Evolutionary conservation across 1,139 yeast genomes (phyloP).

Genomic region (Diutina catenulata): DNA sequence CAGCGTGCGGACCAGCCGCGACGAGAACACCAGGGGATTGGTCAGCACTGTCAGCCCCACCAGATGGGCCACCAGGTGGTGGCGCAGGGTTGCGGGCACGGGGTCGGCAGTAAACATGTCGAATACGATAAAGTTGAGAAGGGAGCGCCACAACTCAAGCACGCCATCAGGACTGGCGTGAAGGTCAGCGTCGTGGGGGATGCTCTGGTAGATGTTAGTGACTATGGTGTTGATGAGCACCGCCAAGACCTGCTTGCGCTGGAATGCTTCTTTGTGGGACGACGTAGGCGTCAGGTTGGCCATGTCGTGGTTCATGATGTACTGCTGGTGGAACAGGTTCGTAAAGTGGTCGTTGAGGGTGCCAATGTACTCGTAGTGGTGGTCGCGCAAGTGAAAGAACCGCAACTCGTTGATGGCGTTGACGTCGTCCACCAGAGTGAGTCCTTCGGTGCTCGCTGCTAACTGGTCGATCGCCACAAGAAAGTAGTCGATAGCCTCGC

Average conservation of each 20-base stretch:
- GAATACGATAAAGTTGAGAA: slow-evolving; percentile 11
- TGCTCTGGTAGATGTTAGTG: not conserved
- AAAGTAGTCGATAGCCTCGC: slow-evolving; percentile 20
- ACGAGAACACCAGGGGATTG: not conserved
- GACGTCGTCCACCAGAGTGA: slow-evolving; percentile 10
- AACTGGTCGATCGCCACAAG: slow-evolving; percentile 10
- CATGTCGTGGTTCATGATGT: slow-evolving; percentile 4
- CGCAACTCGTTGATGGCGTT: slow-evolving; percentile 12
- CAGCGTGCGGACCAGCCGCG: not conserved
- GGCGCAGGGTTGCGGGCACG: not conserved
- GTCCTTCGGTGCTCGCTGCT: not conserved
- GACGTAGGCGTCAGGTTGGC: not conserved
- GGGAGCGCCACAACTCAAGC: slow-evolving; percentile 12
- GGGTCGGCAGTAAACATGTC: slow-evolving; percentile 9
- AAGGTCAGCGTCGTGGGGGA: not conserved
- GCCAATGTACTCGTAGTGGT: slow-evolving; percentile 16
- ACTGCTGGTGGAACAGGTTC: slow-evolving; percentile 10
- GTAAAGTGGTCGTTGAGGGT: slow-evolving; percentile 15
- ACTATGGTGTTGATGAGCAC: slow-evolving; percentile 6
- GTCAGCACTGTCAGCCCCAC: not conserved
- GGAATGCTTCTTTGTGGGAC: not conserved
- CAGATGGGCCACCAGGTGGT: not conserved
- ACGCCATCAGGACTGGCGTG: not conserved
- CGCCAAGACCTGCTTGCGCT: slow-evolving; percentile 3
- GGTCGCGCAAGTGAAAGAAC: slow-evolving; percentile 18